These are phyloP conservation scores for Ramaria sp. DNA, from an alignment of 768 basidiomycete genomes.

Conservation along the genomic window DNA sequence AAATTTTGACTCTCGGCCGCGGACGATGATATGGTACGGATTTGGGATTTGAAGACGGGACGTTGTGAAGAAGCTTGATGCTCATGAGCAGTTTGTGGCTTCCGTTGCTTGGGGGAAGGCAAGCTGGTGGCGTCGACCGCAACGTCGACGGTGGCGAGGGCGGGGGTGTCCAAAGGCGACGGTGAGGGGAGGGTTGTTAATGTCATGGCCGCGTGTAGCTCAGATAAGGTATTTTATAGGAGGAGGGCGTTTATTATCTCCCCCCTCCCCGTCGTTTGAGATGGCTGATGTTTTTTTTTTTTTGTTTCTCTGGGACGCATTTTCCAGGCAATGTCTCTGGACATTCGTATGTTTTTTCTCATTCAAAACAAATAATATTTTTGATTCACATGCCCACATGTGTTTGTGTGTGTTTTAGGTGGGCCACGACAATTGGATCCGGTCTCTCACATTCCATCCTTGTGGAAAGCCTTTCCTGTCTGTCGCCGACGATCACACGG, in stretches of 20 bases:
- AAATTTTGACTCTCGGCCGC: no score
- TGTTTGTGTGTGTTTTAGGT: conserved; percentile 30
- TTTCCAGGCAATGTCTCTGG: conserved; percentile 70
- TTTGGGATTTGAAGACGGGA: conserved; percentile 84
- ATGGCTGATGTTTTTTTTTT: no score
- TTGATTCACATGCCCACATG: no score
- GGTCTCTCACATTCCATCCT: conserved; percentile 82
- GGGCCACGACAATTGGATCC: conserved; percentile 87
- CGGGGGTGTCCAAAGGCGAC: conserved; percentile 12
- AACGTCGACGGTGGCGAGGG: no score
- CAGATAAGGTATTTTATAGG: no score
- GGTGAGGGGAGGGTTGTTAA: conserved; percentile 27
- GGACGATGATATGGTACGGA: no score
- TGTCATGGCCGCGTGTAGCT: no score
- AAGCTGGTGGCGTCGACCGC: conserved; percentile 19
- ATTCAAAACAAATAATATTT: no score
- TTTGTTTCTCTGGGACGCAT: conserved; percentile 86
- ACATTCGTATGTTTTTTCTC: conserved; percentile 43
- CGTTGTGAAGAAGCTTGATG: conserved; percentile 77
- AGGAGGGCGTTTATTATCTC: no score
- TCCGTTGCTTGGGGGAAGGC: conserved; percentile 73
- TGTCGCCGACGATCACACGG: conserved; percentile 85
- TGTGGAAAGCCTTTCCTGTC: conserved; percentile 85
- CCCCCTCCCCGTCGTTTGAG: no score
- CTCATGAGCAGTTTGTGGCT: conserved; percentile 76